Evolutionary conservation across 768 basidiomycete species (phyloP), one percentile per base, ranked within the genome.

Genomic region (Lepiota brunneoincarnata): DNA sequence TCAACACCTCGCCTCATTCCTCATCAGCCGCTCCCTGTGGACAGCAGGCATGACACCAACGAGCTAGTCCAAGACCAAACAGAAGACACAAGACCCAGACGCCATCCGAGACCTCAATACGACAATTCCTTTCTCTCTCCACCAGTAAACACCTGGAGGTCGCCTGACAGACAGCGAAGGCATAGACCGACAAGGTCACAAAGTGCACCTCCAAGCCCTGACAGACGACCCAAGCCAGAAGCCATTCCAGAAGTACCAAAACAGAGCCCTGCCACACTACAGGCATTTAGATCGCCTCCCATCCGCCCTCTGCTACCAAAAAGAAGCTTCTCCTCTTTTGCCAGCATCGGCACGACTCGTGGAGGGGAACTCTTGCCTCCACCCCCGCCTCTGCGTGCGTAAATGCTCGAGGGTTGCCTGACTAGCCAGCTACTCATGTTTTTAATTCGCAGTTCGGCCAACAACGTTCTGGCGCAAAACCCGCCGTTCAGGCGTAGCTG

Each of bases 391-490:
- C 71, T 88, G 43, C 75, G 86, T 88, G 64, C 72, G 86, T 76
- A 28, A 39, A 20, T 38, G 18, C 35, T 48, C 42, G 28, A 28
- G 7, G 17, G 4, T 17, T 11, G 10, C 18, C 49, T 45, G 6
- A 31, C 45, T 38, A 35, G n/a, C 28, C 38, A 11, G 11, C n/a
- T 52, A 54, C 21, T 55, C 35, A 37, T 40, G 38, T n/a, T 46
- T 20, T 37, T 18, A 18, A 39, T 42, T 36, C 37, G 35, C 57
- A 91, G 89, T 89, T 34, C 86, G 89, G n/a, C 89, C 89, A 0
- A 87, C 82, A 6, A 87, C 89, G 0, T 90, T 91, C 65, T 91
- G 89, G 89, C 77, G 87, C 28, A 84, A 82, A 58, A 89, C 86
- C 1, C 77, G 71, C 26, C 81, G 84, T 12, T 88, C 87, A 17